Base-by-base conservation (phyloP, 768 basidiomycete genomes). In the Tricholoma hemisulphureum region DNA sequence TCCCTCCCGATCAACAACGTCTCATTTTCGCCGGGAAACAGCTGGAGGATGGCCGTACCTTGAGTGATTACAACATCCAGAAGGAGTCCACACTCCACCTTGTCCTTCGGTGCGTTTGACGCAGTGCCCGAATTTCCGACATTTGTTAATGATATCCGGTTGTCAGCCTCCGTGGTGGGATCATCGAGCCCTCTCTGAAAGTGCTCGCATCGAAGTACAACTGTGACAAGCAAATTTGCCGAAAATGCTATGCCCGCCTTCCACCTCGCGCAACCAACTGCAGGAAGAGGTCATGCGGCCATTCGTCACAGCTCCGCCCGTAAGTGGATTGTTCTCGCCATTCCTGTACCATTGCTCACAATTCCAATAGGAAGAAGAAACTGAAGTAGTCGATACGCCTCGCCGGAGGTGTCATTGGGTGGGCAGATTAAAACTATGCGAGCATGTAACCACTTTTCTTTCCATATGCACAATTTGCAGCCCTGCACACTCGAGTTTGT, bases 241-340 rank as follows among this genome's bases (percentile, higher is more conserved):
- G 97, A 77, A 98, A 98, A 78, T 98, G 97, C 82, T 98, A 98
- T 76, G 97, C 97, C 45, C 96, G 97, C 67, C 96, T 98, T 67
- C 96, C 97, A 63, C 96, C 95, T 54, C 94, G 97, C 73, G 97
- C 97, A 34, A 98, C 95, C 80, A 98, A 99, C 86, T 98, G 97
- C 88, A 84, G 96, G 73, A 96, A 96, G 82, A 84, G 94, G 64
- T 83, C 86, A 58, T 96, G 95, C 70, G 94, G 94, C 18, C 91
- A 92, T 76, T 91, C 89, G 48, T 88, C 86, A 61, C 92, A 93
- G 68, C 91, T 95, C 79, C 88, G 92, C 74, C 92, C 91, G 91
- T 93, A 63, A 73, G 91, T 86, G 8, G 28, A 29, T 7, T 29
- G n/a, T 34, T 35, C 4, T 6, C 9, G 9, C 14, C 2, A 8